Evolutionary conservation across 345 rosid species (phyloP).

Genomic region (Dipteronia dyeriana): DNA sequence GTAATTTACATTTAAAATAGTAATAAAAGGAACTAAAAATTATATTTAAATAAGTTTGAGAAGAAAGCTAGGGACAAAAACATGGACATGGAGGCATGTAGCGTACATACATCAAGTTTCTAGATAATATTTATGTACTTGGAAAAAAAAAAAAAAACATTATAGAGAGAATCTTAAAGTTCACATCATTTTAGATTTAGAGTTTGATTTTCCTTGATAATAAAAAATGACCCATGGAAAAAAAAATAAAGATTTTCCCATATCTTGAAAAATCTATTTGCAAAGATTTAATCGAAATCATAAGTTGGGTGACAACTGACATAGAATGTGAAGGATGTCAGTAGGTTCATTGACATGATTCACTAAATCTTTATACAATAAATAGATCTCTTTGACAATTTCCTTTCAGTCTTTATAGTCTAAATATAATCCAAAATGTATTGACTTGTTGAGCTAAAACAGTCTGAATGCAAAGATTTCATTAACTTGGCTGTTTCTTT

Average conservation of each 20-base stretch:
- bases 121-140: too few species aligned
- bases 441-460: not conserved
- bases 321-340: not conserved
- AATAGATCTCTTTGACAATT: not conserved
- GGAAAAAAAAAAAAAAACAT: too few species aligned
- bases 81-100: too few species aligned
- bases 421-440: not conserved
- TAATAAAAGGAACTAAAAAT: too few species aligned
- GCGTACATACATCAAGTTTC: too few species aligned
- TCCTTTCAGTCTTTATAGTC: not conserved
- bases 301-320: not conserved
- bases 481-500: too few species aligned
- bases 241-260: not conserved
- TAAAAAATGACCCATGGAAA: not conserved
- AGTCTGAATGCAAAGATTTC: not conserved
- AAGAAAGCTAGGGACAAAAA: too few species aligned
- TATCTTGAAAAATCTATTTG: not conserved
- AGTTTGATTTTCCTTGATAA: not conserved
- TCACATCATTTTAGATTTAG: not conserved
- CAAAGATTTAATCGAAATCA: not conserved
- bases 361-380: not conserved
- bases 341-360: not conserved
- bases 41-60: too few species aligned
- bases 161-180: not conserved
- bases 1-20: too few species aligned